Conservation (phyloP, 2,329 filamentous ascomycete species). For the Monosporascus sp. region DNA sequence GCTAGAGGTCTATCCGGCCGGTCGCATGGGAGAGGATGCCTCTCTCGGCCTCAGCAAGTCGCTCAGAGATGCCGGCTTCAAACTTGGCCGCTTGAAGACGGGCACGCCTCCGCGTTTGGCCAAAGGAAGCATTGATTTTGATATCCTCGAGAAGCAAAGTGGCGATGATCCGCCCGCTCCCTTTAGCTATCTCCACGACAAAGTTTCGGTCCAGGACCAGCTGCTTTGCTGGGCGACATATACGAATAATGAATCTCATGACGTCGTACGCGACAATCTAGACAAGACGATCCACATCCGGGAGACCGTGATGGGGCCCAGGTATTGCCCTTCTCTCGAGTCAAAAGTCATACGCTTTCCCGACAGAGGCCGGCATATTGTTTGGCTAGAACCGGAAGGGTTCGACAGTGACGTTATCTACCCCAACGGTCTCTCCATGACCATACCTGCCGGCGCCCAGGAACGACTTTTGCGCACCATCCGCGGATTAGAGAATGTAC, state of each 20-base stretch:
- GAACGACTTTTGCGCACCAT: conserved; percentile 81
- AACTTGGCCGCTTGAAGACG: conserved; percentile 86
- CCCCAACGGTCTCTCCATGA: conserved; percentile 97
- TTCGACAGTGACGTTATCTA: conserved; percentile 88
- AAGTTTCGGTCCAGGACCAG: conserved; percentile 74
- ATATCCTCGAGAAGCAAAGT: conserved; percentile 62
- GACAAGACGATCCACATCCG: conserved; percentile 95
- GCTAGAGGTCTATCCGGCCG: conserved; percentile 75
- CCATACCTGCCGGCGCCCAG: conserved; percentile 83
- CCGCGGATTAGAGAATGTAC: conserved; percentile 78
- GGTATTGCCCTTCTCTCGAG: conserved; percentile 94
- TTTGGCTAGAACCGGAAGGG: conserved; percentile 97
- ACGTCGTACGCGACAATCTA: conserved; percentile 81
- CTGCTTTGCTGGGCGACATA: conserved; percentile 81
- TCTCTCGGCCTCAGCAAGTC: conserved; percentile 92
- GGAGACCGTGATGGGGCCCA: conserved; percentile 87
- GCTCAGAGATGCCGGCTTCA: conserved; percentile 79
- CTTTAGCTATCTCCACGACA: conserved; percentile 84
- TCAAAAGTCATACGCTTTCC: conserved; percentile 88
- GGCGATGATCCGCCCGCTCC: conserved; percentile 84
- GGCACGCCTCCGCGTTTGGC: conserved; percentile 89
- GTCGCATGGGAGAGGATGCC: conserved; percentile 88
- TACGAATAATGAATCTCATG: conserved; percentile 78
- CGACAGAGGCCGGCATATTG: conserved; percentile 74
- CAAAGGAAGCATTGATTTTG: conserved; percentile 75